Conservation (phyloP, 257 asterid genomes). For the Ehretia macrophylla region DNA sequence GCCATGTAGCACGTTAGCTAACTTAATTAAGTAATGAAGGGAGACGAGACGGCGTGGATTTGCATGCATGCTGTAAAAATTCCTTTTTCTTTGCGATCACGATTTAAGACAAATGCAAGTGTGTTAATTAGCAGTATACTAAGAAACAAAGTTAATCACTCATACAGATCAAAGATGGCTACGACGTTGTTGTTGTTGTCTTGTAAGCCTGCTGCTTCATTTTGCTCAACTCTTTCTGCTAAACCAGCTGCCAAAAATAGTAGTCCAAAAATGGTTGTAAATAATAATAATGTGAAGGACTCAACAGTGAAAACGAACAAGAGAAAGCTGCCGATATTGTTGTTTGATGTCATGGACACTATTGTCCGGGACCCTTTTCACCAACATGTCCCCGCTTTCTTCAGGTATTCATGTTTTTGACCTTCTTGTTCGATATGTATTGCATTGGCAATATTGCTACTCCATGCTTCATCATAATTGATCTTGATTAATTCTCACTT, state of each 20-base stretch:
- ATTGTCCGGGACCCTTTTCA: conserved; percentile 86
- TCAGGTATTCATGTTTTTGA: conserved; percentile 43
- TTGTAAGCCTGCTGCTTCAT: neutral
- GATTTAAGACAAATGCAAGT: too few relatives aligned
- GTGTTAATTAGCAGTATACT: neutral
- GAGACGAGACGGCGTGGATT: neutral
- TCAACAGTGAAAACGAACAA: too few relatives aligned
- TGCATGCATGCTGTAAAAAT: neutral
- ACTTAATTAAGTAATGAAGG: too few relatives aligned
- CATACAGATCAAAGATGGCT: neutral
- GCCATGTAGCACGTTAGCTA: neutral
- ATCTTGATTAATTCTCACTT: too few relatives aligned
- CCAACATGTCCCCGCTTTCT: conserved; percentile 71
- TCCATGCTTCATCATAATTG: too few relatives aligned
- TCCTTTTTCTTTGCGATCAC: too few relatives aligned
- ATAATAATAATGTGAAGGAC: neutral
- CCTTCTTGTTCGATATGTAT: too few relatives aligned
- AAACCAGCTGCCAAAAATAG: neutral
- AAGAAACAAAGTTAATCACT: too few relatives aligned
- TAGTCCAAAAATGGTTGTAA: neutral
- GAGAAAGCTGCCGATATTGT: conserved; percentile 65
- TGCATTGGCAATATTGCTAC: too few relatives aligned
- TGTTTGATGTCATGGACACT: conserved; percentile 89
- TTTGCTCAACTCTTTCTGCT: neutral
- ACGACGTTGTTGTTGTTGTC: neutral